Base-by-base conservation (phyloP, 2,329 filamentous ascomycete species). In the Phoma sp. region DNA sequence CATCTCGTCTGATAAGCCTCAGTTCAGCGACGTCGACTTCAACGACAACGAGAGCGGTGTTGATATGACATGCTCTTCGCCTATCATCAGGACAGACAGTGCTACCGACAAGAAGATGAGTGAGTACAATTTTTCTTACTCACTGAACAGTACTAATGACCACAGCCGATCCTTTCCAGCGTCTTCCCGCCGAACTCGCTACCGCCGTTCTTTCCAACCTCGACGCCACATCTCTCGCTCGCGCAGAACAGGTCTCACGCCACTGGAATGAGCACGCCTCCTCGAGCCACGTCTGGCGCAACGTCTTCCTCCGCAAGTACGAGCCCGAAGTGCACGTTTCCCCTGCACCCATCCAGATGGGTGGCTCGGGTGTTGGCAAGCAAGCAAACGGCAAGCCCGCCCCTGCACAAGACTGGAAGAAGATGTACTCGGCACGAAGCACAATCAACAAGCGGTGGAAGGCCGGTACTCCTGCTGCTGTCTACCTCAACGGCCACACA, bases 401-500 rank as follows among this genome's bases (percentile, higher is more conserved):
- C 5, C 72, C 73, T 23, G 70, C 67, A 2, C 91, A 90, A 62
- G 84, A 96, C 71, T 99, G 92, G 92, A 91, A 90, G 76, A 84
- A 87, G 61, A 90, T 97, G 72, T 96, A 93, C 74, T 82, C 86
- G 64, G 88, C 90, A 37, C 88, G 91, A 63, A 84, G 87, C 56
- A 84, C 89, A 58, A 83, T 99, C 57, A 88, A 92, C 64, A 80
- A 82, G 61, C 86, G 90, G 59, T 99, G 95, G 95, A 87, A 85
- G 65, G 80, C 87, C 43, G 89, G 90, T 50, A 87, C 88, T 61
- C 91, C 92, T 7, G 88, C 86, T 38, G 88, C 92, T 0, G 87
- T 96, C 50, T 98, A 97, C 74, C 83, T 99, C 18, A 92, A 95
- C 66, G 95, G 95, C 2, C 95, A 99, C 73, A 87, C 88, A 21